Conservation (phyloP, 1,139 yeast genomes). For the Debaryomycetaceae sp. region DNA sequence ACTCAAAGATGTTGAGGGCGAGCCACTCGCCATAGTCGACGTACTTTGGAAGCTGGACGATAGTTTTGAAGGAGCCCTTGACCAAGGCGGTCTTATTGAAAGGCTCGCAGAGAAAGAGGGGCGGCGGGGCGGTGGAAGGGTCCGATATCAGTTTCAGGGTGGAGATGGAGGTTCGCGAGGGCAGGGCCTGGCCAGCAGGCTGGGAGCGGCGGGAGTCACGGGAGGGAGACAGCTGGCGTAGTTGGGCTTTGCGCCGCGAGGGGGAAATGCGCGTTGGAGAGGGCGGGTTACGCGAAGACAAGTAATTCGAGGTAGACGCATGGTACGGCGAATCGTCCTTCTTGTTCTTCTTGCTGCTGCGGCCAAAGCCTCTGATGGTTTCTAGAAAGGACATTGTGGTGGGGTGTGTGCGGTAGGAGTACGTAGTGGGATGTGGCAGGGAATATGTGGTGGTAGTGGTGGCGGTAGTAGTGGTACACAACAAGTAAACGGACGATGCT, state of each 20-base stretch:
- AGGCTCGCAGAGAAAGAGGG: constrained; percentile 81
- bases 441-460: too few relatives aligned
- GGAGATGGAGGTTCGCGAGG: neutral
- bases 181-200: constrained; percentile 1
- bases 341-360: constrained; percentile 47
- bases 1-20: constrained; percentile 84
- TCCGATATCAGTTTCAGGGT: constrained; percentile 3
- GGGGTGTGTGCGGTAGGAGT: too few relatives aligned
- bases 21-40: constrained; percentile 95
- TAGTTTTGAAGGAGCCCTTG: constrained; percentile 94
- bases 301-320: constrained; percentile 22
- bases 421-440: too few relatives aligned
- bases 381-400: constrained; percentile 39
- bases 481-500: too few relatives aligned
- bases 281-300: constrained; percentile 22
- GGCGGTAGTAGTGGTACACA: too few relatives aligned
- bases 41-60: constrained; percentile 88
- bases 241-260: neutral
- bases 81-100: constrained; percentile 90
- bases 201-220: constrained; percentile 5
- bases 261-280: constrained; percentile 20
- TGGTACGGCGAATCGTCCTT: constrained; percentile 30
- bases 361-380: constrained; percentile 50
- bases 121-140: constrained; percentile 17
- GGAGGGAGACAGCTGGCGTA: constrained; percentile 18